These are phyloP conservation scores for Microdochium trichocladiopsis DNA, from an alignment of 2,329 filamentous ascomycete species.

Conservation along the genomic window DNA sequence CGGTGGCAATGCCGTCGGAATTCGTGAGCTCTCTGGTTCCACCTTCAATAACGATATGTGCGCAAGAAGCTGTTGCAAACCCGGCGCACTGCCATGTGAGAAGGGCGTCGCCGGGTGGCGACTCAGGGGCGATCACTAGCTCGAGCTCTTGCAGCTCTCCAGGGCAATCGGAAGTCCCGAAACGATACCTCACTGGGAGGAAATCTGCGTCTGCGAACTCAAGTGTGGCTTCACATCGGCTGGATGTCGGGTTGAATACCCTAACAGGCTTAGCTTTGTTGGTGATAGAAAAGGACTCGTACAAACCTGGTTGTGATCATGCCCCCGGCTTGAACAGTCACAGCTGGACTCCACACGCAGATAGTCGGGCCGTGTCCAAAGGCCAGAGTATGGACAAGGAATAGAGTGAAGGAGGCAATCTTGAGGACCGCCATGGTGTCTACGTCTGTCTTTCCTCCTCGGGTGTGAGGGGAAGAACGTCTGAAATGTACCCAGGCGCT, in stretches of 20 bases:
- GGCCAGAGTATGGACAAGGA: background rate
- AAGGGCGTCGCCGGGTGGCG: background rate
- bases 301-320: background rate
- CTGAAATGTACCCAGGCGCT: too few relatives aligned
- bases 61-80: background rate
- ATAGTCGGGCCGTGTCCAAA: background rate
- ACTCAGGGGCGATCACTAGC: background rate
- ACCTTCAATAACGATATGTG: background rate
- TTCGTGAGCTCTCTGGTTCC: background rate
- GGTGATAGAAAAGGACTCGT: background rate
- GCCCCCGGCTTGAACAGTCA: background rate
- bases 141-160: background rate
- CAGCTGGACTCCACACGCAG: background rate
- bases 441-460: too few relatives aligned
- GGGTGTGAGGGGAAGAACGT: too few relatives aligned
- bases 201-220: background rate
- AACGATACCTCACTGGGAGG: background rate
- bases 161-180: background rate
- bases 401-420: background rate
- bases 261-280: background rate
- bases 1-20: background rate
- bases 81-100: background rate
- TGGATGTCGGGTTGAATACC: background rate
- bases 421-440: too few relatives aligned
- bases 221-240: background rate